Evolutionary conservation across 306 rosid species (phyloP).

Genomic region (Lagenaria siceraria): DNA sequence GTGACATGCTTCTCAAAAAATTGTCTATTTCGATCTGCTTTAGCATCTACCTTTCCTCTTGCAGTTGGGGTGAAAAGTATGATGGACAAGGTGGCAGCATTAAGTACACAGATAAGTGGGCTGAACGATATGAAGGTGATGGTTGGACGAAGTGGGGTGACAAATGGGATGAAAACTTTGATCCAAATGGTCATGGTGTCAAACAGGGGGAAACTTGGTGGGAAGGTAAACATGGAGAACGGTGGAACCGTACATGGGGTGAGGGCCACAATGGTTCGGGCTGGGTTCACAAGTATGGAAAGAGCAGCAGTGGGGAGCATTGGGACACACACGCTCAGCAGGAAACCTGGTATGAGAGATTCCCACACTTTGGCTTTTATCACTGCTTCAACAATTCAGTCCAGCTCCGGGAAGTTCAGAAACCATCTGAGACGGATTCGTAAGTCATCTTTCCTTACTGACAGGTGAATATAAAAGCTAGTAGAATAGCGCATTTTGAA

Average conservation of each 20-base stretch:
- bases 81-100: conserved; percentile 84
- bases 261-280: conserved; percentile 86
- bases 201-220: conserved; percentile 99
- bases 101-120: conserved; percentile 96
- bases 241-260: conserved; percentile 98
- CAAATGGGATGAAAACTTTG: conserved; percentile 96
- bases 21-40: background rate
- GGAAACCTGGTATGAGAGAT: conserved; percentile 91
- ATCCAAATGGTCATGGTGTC: conserved; percentile 45
- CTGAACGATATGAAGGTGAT: conserved; percentile 59
- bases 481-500: background rate
- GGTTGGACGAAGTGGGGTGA: conserved; percentile 98
- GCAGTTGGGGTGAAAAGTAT: conserved; percentile 91
- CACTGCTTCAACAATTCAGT: conserved; percentile 80
- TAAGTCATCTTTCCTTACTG: background rate
- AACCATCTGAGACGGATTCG: conserved; percentile 33
- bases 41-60: background rate
- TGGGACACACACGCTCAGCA: conserved; percentile 80
- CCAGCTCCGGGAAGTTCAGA: conserved; percentile 76
- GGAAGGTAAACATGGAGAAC: conserved; percentile 69
- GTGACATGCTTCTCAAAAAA: background rate
- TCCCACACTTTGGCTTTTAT: conserved; percentile 76
- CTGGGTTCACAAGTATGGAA: conserved; percentile 92
- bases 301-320: conserved; percentile 92
- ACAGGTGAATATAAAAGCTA: background rate